Evolutionary conservation across 805 yeast genomes (phyloP).

Genomic region (Pachysolen tannophilus): DNA sequence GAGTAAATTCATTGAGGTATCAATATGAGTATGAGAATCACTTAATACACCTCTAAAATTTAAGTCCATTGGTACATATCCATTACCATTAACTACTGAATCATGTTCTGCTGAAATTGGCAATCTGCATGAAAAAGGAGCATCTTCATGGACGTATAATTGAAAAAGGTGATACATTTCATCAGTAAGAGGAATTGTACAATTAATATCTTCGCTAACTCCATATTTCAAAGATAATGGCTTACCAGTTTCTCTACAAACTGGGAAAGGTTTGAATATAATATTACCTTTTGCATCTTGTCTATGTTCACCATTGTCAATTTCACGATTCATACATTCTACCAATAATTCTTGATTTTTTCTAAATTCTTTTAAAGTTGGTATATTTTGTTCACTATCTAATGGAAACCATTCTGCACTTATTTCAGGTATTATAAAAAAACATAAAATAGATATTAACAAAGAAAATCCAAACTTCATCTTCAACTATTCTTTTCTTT

Average conservation of each 20-base stretch:
- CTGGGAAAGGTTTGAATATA: slow-evolving; percentile 49
- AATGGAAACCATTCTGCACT: slow-evolving; percentile 7
- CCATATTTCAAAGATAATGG: slow-evolving; percentile 53
- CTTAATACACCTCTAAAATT: slow-evolving; percentile 60
- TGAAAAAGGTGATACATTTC: slow-evolving; percentile 67
- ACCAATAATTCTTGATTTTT: slow-evolving; percentile 36
- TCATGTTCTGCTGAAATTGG: slow-evolving; percentile 39
- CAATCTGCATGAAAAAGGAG: slow-evolving; percentile 62
- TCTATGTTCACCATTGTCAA: slow-evolving; percentile 70
- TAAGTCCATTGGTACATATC: slow-evolving; percentile 51
- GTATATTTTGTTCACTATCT: slow-evolving; percentile 1
- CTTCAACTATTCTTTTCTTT: no score
- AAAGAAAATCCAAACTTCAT: no score
- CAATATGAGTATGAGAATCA: slow-evolving; percentile 63
- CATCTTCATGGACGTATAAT: slow-evolving; percentile 69
- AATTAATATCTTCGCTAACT: slow-evolving; percentile 40
- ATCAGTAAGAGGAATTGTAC: slow-evolving; percentile 57
- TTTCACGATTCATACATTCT: slow-evolving; percentile 59
- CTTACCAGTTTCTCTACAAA: slow-evolving; percentile 55
- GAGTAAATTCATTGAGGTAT: slow-evolving; percentile 45
- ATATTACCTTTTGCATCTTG: slow-evolving; percentile 56
- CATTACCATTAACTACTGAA: slow-evolving; percentile 28
- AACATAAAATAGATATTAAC: no score
- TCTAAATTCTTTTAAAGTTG: slow-evolving; percentile 7
- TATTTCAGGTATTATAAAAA: no score